Evolutionary conservation across 2,329 filamentous ascomycete species (phyloP), one percentile per base, ranked within the genome.

Genomic region (Colletotrichum godetiae): DNA sequence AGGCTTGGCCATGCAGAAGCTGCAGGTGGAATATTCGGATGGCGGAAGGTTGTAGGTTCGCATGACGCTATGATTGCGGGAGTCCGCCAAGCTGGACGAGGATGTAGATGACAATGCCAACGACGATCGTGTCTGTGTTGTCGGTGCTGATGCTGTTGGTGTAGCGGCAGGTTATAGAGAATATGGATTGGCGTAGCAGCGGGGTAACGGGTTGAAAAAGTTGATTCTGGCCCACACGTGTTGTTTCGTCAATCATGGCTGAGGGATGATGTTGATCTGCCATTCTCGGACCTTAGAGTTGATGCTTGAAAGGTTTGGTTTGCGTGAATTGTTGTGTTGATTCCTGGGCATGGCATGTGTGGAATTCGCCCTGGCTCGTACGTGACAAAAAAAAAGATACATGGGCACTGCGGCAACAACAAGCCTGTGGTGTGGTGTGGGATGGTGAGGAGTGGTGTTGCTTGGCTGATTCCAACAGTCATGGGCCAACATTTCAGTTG

Each of bases 21-120:
- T 60, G 49, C n/a, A 57, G 56, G 46, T 46, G 33, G n/a, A 42
- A 46, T 57, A 63, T 69, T 72, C 42, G 66, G 69, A 72, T 35
- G 69, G 66, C 52, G n/a, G 31, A 52, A 61, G 33, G 37, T 35
- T n/a, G 58, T 42, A 56, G 55, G 52, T 24, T 55, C 56, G 59
- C 52, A 64, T 60, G 66, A 64, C 70, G 70, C 70, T 69, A 59
- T 72, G 70, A 69, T 64, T 49, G 69, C 69, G 58, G 65, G 69
- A 72, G 53, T 46, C 65, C 35, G 58, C 59, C 53, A 42, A 63
- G 66, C 52, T 49, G 42, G 42, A 49, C 42, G 42, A 49, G 42
- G 42, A 49, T 49, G 42, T 3, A 6, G 19, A 49, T 22, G 42
- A 46, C 22, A 37, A 24, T 33, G 27, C n/a, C 53, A 53, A 63